Base-by-base conservation (phyloP, 371 early-diverging fungal genomes). In the Pancytospora philotis region DNA sequence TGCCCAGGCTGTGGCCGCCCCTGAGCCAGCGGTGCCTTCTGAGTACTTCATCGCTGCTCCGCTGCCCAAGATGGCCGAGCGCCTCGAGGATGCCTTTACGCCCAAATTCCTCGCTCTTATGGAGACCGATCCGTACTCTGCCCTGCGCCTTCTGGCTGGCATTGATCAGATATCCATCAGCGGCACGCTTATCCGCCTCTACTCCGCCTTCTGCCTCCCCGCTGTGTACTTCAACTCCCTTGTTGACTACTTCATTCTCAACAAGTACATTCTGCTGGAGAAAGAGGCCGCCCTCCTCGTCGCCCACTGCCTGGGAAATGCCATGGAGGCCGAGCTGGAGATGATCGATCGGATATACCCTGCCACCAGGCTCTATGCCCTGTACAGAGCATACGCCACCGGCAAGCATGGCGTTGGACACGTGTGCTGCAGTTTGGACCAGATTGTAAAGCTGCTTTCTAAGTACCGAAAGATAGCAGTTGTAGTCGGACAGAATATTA, bases 301-400 rank as follows among this genome's bases (percentile, higher is more conserved):
- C 22, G 22, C 49, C 16, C 51, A 68, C 69, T 53, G 68, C 1
- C 36, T 75, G 16, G 49, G 31, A 3, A 50, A 63, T 22, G 56
- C 10, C 2, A 36, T 55, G 22, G 3, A n/a, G 30, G 63, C 62
- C 37, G 66, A 62, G 27, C 19, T 75, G 19, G 41, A 38, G 8
- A 36, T 68, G 50, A 48, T 75, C 36, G 76, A 75, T 25, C 50
- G 69, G 52, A 51, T 75, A n/a, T 75, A 75, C 48, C 76, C 76
- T 19, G 58, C 67, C 16, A 64, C 72, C 22, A 70, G 66, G 37
- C 35, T 75, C 30, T 75, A 66, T 56, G 45, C 32, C 2, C 56
- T 68, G 2, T 68, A 62, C 10, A 27, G 59, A 53, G 4, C 35
- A 59, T 59, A 25, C 41, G 34, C 8, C 41, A 8, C 8, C 8